These are phyloP conservation scores for Hagleromyces aurorensis DNA, from an alignment of 805 yeast genomes.

Conservation along the genomic window DNA sequence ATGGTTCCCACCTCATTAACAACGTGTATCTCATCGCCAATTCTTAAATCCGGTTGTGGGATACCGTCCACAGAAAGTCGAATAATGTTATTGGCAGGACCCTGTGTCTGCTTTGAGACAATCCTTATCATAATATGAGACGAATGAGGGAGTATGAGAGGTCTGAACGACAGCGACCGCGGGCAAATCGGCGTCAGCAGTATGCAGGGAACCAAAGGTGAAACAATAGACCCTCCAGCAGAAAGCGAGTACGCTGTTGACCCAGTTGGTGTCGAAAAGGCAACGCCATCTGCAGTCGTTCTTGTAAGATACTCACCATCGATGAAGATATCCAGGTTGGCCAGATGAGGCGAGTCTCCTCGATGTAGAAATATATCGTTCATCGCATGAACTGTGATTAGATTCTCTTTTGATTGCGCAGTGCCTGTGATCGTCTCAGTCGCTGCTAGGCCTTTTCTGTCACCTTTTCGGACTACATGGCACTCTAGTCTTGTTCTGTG, in stretches of 20 bases:
- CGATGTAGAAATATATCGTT: constrained; percentile 85
- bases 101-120: constrained; percentile 38
- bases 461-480: constrained; percentile 42
- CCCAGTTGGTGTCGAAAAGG: constrained; percentile 86
- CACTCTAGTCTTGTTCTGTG: constrained; percentile 77
- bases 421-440: too few relatives aligned
- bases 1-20: constrained; percentile 58
- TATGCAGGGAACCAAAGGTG: constrained; percentile 78
- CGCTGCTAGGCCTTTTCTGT: constrained; percentile 6
- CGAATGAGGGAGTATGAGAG: constrained; percentile 70
- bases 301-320: constrained; percentile 81
- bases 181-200: constrained; percentile 89
- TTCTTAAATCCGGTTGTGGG: constrained; percentile 55
- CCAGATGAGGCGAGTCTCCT: constrained; percentile 79
- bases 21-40: constrained; percentile 76
- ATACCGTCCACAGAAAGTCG: constrained; percentile 80
- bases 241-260: constrained; percentile 87
- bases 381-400: constrained; percentile 69
- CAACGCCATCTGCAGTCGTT: constrained; percentile 88
- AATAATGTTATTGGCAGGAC: constrained; percentile 34
- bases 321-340: constrained; percentile 74
- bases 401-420: constrained; percentile 3
- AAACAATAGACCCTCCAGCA: constrained; percentile 89
- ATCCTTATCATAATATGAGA: constrained; percentile 64
- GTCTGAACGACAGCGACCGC: constrained; percentile 82